phyloP scores from a whole-genome alignment of 2,329 filamentous ascomycete genomes.

The Hymenoscyphus salicellus region DNA sequence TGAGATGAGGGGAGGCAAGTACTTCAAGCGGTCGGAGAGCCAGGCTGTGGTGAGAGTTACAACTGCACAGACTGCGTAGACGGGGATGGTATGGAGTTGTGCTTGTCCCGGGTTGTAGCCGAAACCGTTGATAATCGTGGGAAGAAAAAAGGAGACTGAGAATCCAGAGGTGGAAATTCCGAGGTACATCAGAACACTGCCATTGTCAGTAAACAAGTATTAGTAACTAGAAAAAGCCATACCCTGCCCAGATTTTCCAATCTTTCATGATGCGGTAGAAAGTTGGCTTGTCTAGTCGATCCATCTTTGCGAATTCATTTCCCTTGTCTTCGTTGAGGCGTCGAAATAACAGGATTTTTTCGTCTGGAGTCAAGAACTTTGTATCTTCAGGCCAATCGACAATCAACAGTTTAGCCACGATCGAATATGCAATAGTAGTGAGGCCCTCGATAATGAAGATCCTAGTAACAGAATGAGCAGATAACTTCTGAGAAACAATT shows the following conservation, averaged over 20 bases:
- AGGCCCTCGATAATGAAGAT: not conserved
- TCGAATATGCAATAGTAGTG: not conserved
- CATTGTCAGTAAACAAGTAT: not conserved
- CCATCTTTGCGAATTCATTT: constrained; percentile 24
- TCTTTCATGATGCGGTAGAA: constrained; percentile 43
- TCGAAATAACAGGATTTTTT: constrained; percentile 32
- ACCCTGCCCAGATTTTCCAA: constrained; percentile 44
- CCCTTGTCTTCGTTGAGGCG: constrained; percentile 26
- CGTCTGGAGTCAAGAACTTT: constrained; percentile 37
- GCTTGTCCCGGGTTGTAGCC: constrained; percentile 9
- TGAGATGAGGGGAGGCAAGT: not conserved
- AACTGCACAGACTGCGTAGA: constrained; percentile 17
- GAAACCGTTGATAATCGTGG: constrained; percentile 21
- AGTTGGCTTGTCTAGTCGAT: constrained; percentile 36
- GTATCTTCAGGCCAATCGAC: not conserved
- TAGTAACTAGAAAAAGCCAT: not conserved
- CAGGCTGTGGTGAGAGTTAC: constrained; percentile 15
- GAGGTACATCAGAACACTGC: constrained; percentile 51
- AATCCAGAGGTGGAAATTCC: constrained; percentile 51
- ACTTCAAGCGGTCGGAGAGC: not conserved
- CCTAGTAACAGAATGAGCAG: not conserved
- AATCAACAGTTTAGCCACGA: not conserved
- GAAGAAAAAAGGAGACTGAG: constrained; percentile 33
- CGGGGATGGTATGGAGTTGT: constrained; percentile 1
- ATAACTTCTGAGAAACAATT: constrained; percentile 42